phyloP scores from a whole-genome alignment of 805 yeast genomes.

The Lipomyces kockii region DNA sequence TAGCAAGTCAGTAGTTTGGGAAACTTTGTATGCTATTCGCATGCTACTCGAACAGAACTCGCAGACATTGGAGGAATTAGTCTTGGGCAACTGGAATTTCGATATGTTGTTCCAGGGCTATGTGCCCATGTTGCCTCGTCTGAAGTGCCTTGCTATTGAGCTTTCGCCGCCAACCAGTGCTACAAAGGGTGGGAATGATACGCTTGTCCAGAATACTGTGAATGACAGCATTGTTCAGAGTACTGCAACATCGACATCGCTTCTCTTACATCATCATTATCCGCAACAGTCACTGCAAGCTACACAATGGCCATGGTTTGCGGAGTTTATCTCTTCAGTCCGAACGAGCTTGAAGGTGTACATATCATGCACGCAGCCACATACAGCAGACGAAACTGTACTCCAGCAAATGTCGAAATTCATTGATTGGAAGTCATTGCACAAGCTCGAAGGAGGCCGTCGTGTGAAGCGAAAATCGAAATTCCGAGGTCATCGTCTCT shows the following conservation, averaged over 20 bases:
- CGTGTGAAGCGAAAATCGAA: conserved; percentile 31
- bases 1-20: conserved; percentile 33
- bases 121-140: conserved; percentile 26
- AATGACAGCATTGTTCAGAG: background rate
- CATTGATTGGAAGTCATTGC: conserved; percentile 30
- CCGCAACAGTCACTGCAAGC: conserved; percentile 3
- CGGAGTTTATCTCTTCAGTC: conserved; percentile 16
- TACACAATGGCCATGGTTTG: conserved; percentile 30
- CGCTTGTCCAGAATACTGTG: background rate
- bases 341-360: conserved; percentile 21
- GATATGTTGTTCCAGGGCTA: conserved; percentile 34
- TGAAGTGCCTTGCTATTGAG: conserved; percentile 24
- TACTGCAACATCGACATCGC: background rate
- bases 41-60: conserved; percentile 36
- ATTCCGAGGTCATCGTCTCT: conserved; percentile 28
- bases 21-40: conserved; percentile 31
- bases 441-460: conserved; percentile 17
- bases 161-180: background rate
- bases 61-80: conserved; percentile 28
- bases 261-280: background rate
- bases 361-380: conserved; percentile 12
- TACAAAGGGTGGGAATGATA: background rate
- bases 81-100: conserved; percentile 26
- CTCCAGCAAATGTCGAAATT: conserved; percentile 16
- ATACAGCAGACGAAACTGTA: background rate